Percentiles rank a stretch among this genome's conserved stretches.
phyloP scores from a whole-genome alignment of 2,329 filamentous ascomycete genomes.

The Trichoderma guizhouense region DNA sequence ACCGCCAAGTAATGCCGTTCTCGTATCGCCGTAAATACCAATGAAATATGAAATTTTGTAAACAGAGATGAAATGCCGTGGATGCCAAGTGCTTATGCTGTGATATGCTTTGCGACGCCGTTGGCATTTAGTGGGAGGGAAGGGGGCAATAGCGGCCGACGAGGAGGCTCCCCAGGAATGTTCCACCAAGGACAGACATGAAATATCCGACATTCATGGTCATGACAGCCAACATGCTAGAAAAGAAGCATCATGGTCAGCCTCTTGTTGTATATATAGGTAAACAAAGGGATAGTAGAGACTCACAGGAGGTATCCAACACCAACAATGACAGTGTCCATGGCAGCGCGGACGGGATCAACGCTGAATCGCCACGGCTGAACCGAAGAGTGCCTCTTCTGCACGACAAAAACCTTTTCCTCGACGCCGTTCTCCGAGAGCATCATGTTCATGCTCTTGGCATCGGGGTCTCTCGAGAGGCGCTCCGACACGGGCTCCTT shows the following conservation, averaged over 20 bases:
- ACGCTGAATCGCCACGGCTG: constrained; percentile 79
- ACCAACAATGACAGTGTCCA: constrained; percentile 70
- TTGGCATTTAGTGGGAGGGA: constrained; percentile 42
- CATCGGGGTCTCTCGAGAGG: constrained; percentile 56
- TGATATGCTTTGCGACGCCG: background rate
- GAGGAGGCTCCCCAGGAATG: constrained; percentile 81
- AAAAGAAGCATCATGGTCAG: background rate
- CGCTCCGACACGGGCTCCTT: constrained; percentile 57
- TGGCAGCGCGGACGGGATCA: constrained; percentile 67
- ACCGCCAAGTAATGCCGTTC: background rate
- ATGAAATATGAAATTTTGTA: background rate
- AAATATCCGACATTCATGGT: constrained; percentile 86
- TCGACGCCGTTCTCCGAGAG: constrained; percentile 75
- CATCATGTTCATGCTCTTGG: constrained; percentile 62
- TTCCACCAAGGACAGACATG: constrained; percentile 70
- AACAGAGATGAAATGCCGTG: background rate
- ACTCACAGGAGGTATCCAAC: constrained; percentile 84
- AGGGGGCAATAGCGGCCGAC: constrained; percentile 65
- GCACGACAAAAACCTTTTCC: constrained; percentile 73
- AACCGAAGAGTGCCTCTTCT: constrained; percentile 48
- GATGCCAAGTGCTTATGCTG: background rate
- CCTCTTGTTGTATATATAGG: background rate
- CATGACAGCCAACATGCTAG: constrained; percentile 89
- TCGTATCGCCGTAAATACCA: background rate
- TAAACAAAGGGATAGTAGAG: background rate